Evolutionary conservation across 306 rosid genomes (phyloP).

Genomic region (Gleditsia sinensis): DNA sequence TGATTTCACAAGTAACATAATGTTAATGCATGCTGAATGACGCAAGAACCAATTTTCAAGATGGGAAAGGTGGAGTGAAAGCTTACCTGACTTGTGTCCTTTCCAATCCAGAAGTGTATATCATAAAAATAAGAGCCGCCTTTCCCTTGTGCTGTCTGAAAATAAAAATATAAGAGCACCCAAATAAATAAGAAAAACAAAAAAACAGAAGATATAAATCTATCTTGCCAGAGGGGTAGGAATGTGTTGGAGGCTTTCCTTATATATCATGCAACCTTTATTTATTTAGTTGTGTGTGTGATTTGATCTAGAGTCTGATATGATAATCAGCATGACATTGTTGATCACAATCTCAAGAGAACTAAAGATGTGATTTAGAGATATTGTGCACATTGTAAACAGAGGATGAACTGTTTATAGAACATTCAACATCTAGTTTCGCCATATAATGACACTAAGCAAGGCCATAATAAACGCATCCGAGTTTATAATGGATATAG

Average conservation of each 20-base stretch:
- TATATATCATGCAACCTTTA: conserved; percentile 10
- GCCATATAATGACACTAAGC: not conserved
- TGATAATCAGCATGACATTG: not conserved
- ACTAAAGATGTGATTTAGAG: conserved; percentile 4
- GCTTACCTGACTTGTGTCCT: conserved; percentile 92
- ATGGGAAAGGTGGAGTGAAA: conserved; percentile 15
- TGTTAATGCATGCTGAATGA: not conserved
- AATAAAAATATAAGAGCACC: conserved; percentile 28
- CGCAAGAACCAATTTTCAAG: conserved; percentile 23
- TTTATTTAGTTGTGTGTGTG: not conserved
- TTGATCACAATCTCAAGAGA: not conserved
- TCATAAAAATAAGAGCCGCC: conserved; percentile 77
- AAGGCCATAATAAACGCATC: conserved; percentile 8
- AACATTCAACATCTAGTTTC: conserved; percentile 12
- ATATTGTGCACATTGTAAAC: not conserved
- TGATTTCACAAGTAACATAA: not conserved
- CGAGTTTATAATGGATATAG: conserved; percentile 25
- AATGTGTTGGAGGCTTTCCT: conserved; percentile 12
- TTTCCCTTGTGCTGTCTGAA: conserved; percentile 85
- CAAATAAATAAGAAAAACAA: not conserved
- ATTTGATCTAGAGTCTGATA: not conserved
- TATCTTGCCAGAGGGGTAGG: conserved; percentile 12
- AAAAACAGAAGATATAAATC: conserved; percentile 1
- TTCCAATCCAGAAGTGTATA: conserved; percentile 98
- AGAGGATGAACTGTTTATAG: conserved; percentile 2